Percentiles rank a stretch among this genome's conserved stretches.
Conservation (phyloP, 164 flowering plant species). For the Umbilicus rupestris region DNA sequence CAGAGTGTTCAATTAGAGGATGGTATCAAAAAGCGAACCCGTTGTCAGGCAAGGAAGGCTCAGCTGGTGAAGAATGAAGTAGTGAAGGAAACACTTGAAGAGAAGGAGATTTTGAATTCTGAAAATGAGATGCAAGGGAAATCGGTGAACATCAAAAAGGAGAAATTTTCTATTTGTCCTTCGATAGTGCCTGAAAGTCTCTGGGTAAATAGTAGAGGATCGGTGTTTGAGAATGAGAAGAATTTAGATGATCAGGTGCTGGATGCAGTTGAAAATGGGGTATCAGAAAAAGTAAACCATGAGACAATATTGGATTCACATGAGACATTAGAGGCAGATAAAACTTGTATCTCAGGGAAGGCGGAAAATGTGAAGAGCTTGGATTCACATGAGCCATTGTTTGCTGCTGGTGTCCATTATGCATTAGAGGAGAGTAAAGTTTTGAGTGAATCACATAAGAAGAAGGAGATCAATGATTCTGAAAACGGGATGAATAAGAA, state of each 20-base stretch:
- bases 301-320: not conserved
- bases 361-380: conserved; percentile 2
- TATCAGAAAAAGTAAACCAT: not conserved
- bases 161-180: not conserved
- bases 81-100: not conserved
- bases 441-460: conserved; percentile 11
- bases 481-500: not conserved
- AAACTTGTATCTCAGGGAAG: not conserved
- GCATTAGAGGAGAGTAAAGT: not conserved
- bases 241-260: not conserved
- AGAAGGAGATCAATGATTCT: conserved; percentile 12
- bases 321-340: not conserved
- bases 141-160: conserved; percentile 2
- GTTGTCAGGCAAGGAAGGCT: too few relatives aligned
- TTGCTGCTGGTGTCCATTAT: not conserved
- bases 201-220: not conserved
- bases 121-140: not conserved
- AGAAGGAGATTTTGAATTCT: not conserved
- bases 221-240: not conserved
- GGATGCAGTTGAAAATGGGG: not conserved
- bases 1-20: not conserved
- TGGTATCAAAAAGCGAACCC: not conserved
- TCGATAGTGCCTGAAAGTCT: not conserved
- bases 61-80: not conserved
- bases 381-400: not conserved